Percentiles rank a stretch among this genome's conserved stretches.
These are phyloP conservation scores for Cryphonectria carpinicola DNA, from an alignment of 2,329 filamentous ascomycete species.

Conservation along the genomic window DNA sequence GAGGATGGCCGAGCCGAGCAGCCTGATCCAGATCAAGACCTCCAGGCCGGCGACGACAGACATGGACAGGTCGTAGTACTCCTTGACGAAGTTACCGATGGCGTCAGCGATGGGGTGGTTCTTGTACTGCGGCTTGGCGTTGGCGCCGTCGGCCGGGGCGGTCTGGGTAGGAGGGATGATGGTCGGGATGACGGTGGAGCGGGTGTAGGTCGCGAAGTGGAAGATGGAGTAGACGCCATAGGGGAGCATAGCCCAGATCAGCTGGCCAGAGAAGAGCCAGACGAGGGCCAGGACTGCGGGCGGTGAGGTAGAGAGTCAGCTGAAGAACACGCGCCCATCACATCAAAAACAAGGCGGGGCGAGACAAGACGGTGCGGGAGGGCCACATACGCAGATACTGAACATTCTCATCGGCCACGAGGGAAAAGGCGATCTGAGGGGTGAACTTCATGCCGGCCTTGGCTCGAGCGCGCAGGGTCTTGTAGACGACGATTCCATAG, in stretches of 20 bases:
- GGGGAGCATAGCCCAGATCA: slow-evolving; percentile 86
- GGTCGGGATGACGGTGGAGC: slow-evolving; percentile 89
- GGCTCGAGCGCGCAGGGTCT: slow-evolving; percentile 86
- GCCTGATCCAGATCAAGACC: slow-evolving; percentile 82
- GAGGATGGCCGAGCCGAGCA: slow-evolving; percentile 78
- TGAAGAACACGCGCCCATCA: background rate
- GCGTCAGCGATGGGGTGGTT: slow-evolving; percentile 72
- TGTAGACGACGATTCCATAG: slow-evolving; percentile 98
- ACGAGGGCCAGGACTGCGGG: slow-evolving; percentile 82
- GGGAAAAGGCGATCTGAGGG: slow-evolving; percentile 61
- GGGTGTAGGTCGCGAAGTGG: slow-evolving; percentile 96
- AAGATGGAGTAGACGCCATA: slow-evolving; percentile 98
- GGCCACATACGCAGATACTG: slow-evolving; percentile 84
- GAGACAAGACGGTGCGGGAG: background rate
- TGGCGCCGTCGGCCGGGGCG: slow-evolving; percentile 57
- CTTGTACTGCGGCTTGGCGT: slow-evolving; percentile 58
- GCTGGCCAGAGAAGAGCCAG: slow-evolving; percentile 91
- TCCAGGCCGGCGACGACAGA: slow-evolving; percentile 87
- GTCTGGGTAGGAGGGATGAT: slow-evolving; percentile 68
- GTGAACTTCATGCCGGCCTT: slow-evolving; percentile 70
- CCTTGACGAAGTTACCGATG: slow-evolving; percentile 94
- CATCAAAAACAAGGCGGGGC: background rate
- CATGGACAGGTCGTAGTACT: slow-evolving; percentile 98
- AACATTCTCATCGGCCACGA: slow-evolving; percentile 91
- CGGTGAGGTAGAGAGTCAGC: slow-evolving; percentile 28